These are phyloP conservation scores for Thalassiosira hispida DNA, from an alignment of 352 stramenopile species.

Conservation along the genomic window DNA sequence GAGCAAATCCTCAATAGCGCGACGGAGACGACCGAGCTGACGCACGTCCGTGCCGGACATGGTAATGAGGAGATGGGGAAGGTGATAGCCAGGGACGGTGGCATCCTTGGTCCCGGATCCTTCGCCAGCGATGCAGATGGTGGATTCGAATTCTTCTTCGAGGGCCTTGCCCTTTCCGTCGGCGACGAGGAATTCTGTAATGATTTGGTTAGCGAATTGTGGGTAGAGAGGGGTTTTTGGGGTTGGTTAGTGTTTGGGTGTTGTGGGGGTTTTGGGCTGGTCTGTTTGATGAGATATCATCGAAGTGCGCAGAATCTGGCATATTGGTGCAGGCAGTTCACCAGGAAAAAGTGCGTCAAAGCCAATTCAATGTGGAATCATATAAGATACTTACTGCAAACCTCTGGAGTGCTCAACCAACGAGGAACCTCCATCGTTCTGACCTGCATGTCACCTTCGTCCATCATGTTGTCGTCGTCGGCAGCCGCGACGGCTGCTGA, in stretches of 20 bases:
- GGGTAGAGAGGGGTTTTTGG: neutral
- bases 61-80: constrained; percentile 36
- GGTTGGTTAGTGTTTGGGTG: neutral
- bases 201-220: neutral
- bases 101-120: constrained; percentile 27
- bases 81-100: constrained; percentile 20
- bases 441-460: constrained; percentile 23
- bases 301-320: neutral
- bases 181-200: constrained; percentile 38
- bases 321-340: too few relatives aligned
- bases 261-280: neutral
- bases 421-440: constrained; percentile 44
- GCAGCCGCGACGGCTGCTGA: neutral
- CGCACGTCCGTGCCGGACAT: constrained; percentile 38
- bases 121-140: constrained; percentile 33
- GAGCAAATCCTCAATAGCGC: constrained; percentile 33
- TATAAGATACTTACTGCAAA: constrained; percentile 33
- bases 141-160: constrained; percentile 55
- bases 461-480: constrained; percentile 6
- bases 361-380: neutral
- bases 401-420: constrained; percentile 46
- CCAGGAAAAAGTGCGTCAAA: constrained; percentile 1
- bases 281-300: neutral
- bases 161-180: constrained; percentile 30
- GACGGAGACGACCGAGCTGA: constrained; percentile 41